Base-by-base conservation (phyloP, 164 flowering plant genomes). In the Aristolochia contorta region DNA sequence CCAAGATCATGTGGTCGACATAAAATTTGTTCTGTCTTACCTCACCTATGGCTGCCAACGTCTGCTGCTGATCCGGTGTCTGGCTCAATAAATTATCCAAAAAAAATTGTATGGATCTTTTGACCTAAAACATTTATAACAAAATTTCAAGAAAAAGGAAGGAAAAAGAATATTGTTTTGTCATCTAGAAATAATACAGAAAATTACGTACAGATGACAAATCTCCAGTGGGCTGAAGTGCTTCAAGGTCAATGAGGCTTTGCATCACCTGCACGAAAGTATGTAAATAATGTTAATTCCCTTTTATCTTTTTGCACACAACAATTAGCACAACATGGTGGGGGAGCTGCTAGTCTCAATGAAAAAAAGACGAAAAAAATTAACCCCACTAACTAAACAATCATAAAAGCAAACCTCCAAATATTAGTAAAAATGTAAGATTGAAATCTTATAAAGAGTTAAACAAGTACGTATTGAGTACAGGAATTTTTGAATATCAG, bases 221-320 rank as follows among this genome's bases (percentile, higher is more conserved):
- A 76, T 92, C 98, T 69, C 98, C 98, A 45, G 94, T 86, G 60
- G 98, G 96, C 70, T 84, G 88, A 48, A 92, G 96, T 63, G 91
- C 98, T 72, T 59, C 94, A 61, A 92, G 96, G 71, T 82, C 91
- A 58, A 87, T 71, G 19, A 92, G 86, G 65, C 79, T 65, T 72
- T 79, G 65, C 67, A 92, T 86, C 54, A 89, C 98, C 98, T 92
- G 88, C 72, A 79, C 10, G 14, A 33, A 32, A 54, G 59, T 51
- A 48, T n/a, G 52, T 10, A 37, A 3, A 3, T 37, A 37, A 8
- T 37, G 43, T 10, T 8, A 10, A 37, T 37, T 37, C 7, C 43
- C 43, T 37, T 37, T 0, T 37, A 6, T 37, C 43, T 37, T 6
- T 4, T 37, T 10, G 43, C 43, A 37, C 12, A 37, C 7, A 37